These are phyloP conservation scores for Globisporangium emineosum DNA, from an alignment of 352 stramenopile species.

Conservation along the genomic window DNA sequence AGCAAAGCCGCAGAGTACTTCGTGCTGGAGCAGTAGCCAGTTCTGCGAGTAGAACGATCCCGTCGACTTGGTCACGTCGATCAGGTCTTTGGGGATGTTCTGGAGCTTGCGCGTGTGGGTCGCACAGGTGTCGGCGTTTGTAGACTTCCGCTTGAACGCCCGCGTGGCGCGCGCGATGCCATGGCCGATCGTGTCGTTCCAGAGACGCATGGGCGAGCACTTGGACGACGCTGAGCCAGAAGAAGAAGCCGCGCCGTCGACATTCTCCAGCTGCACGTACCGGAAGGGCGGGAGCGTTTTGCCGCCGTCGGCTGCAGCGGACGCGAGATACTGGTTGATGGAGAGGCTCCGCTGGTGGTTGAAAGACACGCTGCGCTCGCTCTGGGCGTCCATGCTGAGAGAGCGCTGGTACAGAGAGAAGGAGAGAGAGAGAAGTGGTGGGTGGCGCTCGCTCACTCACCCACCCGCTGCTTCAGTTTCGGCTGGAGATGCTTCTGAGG, in stretches of 20 bases:
- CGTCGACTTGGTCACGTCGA: slow-evolving; percentile 23
- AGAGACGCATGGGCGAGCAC: slow-evolving; percentile 11
- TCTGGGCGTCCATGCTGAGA: neutral
- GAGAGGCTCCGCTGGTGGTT: slow-evolving; percentile 3
- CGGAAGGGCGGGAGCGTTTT: neutral
- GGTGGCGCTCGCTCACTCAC: neutral
- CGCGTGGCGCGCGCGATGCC: slow-evolving; percentile 2
- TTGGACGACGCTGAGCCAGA: neutral
- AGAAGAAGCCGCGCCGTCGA: neutral
- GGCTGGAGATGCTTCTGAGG: neutral
- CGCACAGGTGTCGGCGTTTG: neutral
- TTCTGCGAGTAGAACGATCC: slow-evolving; percentile 57
- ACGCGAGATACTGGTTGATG: neutral
- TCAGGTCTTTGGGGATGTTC: slow-evolving; percentile 22
- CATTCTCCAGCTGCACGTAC: slow-evolving; percentile 12
- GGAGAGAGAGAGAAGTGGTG: neutral
- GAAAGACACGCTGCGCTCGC: slow-evolving; percentile 1
- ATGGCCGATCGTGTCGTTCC: slow-evolving; percentile 17
- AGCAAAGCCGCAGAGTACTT: slow-evolving; percentile 87
- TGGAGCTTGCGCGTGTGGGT: slow-evolving; percentile 8
- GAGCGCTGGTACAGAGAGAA: neutral
- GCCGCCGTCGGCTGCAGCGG: neutral
- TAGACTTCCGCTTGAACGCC: neutral
- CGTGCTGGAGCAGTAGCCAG: slow-evolving; percentile 47
- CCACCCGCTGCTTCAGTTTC: slow-evolving; percentile 1